Conservation (phyloP, 306 rosid genomes). For the Cicer yamashitae region DNA sequence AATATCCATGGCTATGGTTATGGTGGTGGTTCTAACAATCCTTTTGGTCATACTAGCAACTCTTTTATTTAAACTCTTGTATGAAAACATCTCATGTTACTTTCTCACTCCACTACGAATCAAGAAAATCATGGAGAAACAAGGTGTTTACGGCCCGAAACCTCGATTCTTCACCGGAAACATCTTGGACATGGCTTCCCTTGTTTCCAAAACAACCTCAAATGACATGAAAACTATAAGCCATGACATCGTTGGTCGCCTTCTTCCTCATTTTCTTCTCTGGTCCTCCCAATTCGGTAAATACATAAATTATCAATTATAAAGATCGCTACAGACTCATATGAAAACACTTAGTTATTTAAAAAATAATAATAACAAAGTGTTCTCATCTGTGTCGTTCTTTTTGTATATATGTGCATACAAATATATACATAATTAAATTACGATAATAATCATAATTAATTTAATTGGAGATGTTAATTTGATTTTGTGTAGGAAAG, state of each 20-base stretch:
- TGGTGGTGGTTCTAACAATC: slow-evolving; percentile 54
- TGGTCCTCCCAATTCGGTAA: slow-evolving; percentile 84
- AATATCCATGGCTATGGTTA: not conserved
- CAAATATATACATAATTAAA: not conserved
- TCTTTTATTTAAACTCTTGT: slow-evolving; percentile 54
- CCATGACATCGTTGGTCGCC: slow-evolving; percentile 87
- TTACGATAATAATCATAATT: not conserved
- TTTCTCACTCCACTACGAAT: slow-evolving; percentile 74
- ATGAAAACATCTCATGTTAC: slow-evolving; percentile 66
- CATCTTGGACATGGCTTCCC: slow-evolving; percentile 71
- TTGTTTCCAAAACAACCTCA: slow-evolving; percentile 67
- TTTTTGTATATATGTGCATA: not conserved
- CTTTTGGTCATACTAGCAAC: slow-evolving; percentile 45
- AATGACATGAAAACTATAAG: slow-evolving; percentile 70
- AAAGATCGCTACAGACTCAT: not conserved
- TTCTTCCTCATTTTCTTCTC: slow-evolving; percentile 76
- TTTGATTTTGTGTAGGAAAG: slow-evolving; percentile 50
- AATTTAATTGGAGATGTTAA: not conserved
- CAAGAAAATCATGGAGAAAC: slow-evolving; percentile 74
- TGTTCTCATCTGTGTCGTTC: not conserved
- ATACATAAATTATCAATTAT: not conserved
- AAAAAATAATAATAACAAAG: not conserved
- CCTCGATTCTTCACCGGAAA: slow-evolving; percentile 75
- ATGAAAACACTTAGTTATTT: not conserved
- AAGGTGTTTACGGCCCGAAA: slow-evolving; percentile 89